Conservation (phyloP, 208 protist species). For the Acanthamoeba comandoni region DNA sequence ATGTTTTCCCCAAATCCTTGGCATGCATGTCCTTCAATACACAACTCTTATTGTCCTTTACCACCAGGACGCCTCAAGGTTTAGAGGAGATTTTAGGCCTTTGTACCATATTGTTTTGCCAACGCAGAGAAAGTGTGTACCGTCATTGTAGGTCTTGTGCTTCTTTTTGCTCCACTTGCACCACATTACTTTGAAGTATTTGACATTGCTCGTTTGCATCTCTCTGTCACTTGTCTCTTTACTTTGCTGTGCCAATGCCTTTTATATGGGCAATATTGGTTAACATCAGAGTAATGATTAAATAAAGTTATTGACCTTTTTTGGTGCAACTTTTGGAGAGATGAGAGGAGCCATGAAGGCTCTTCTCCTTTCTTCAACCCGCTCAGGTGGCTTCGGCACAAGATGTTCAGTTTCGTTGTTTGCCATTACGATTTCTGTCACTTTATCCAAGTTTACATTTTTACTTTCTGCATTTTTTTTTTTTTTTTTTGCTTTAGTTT, state of each 20-base stretch:
- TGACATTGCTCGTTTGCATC: not conserved
- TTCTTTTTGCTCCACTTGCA: conserved; percentile 66
- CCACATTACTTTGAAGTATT: conserved; percentile 73
- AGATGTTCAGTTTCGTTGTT: conserved; percentile 2
- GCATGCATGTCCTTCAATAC: conserved; percentile 74
- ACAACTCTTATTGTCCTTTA: conserved; percentile 55
- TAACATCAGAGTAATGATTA: no score
- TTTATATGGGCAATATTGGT: no score
- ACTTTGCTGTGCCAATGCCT: no score
- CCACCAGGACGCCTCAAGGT: conserved; percentile 51
- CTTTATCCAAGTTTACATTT: no score
- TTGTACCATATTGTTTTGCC: not conserved
- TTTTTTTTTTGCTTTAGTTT: no score
- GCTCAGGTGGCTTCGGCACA: no score
- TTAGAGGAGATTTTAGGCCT: not conserved
- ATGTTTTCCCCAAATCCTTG: conserved; percentile 70
- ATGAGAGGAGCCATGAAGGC: no score
- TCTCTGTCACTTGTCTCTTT: not conserved
- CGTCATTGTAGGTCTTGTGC: conserved; percentile 74
- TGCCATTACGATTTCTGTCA: not conserved
- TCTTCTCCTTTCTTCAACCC: no score
- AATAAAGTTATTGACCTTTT: no score
- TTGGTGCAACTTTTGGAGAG: no score
- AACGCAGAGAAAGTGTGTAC: not conserved
- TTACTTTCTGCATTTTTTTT: no score